Percentiles rank a stretch among this genome's conserved stretches.
Conservation (phyloP, 495 filamentous ascomycete genomes). For the Hyaloscypha variabilis region DNA sequence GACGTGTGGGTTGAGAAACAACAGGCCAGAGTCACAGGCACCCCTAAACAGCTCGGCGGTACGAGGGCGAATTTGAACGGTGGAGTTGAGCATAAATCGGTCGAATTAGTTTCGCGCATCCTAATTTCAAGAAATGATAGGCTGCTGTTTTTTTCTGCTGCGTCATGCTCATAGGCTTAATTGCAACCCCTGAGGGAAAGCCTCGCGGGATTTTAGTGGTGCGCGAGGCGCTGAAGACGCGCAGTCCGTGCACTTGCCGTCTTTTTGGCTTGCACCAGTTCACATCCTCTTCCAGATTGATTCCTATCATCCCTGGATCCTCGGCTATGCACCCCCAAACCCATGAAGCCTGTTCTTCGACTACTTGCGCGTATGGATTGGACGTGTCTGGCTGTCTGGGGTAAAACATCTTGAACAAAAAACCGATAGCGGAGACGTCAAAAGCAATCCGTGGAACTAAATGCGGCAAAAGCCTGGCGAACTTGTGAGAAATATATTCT, state of each 20-base stretch:
- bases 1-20: background rate
- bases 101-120: slow-evolving; percentile 21
- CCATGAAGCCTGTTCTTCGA: slow-evolving; percentile 10
- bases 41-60: slow-evolving; percentile 22
- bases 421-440: background rate
- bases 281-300: slow-evolving; percentile 5
- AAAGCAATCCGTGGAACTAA: background rate
- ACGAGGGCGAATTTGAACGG: slow-evolving; percentile 26
- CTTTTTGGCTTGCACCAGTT: background rate
- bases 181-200: slow-evolving; percentile 10
- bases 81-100: slow-evolving; percentile 20
- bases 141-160: slow-evolving; percentile 21
- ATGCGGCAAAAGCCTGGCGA: background rate
- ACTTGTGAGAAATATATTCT: slow-evolving; percentile 1
- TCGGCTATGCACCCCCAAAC: slow-evolving; percentile 26
- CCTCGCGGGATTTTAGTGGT: slow-evolving; percentile 23
- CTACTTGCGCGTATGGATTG: background rate
- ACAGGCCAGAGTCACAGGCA: background rate
- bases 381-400: background rate
- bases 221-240: slow-evolving; percentile 25
- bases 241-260: slow-evolving; percentile 9
- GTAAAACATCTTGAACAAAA: background rate
- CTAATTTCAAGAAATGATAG: slow-evolving; percentile 28
- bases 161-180: slow-evolving; percentile 26
- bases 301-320: background rate